These are phyloP conservation scores for baker's yeast (Saccharomyces cerevisiae) DNA, from an alignment of 805 yeast species.

Conservation along the genomic window DNA sequence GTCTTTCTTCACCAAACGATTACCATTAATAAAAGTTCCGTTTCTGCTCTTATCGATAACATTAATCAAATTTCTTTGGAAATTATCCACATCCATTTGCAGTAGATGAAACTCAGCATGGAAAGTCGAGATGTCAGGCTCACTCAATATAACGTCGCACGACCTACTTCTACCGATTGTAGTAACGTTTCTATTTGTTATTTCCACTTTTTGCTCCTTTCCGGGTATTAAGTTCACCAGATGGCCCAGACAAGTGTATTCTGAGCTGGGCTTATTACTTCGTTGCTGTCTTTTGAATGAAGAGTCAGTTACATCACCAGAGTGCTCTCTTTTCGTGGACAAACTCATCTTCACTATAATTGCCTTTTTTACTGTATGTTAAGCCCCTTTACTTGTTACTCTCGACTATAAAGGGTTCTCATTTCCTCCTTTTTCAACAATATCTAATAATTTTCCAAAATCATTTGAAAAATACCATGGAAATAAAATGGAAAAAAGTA, in stretches of 20 bases:
- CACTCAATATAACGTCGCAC: constrained; percentile 48
- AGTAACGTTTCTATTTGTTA: constrained; percentile 30
- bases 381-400: not conserved
- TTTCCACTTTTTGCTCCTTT: constrained; percentile 22
- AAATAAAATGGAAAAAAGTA: not conserved
- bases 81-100: constrained; percentile 30
- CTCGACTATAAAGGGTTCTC: not conserved
- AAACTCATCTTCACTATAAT: not conserved
- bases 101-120: constrained; percentile 50
- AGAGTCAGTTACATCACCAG: constrained; percentile 6
- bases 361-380: not conserved
- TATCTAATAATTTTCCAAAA: not conserved
- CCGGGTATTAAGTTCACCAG: constrained; percentile 29
- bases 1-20: constrained; percentile 39
- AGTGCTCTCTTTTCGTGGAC: constrained; percentile 9
- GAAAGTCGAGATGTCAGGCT: constrained; percentile 54
- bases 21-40: constrained; percentile 61
- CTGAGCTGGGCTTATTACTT: not conserved
- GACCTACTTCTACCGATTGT: constrained; percentile 50
- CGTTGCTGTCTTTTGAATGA: constrained; percentile 15
- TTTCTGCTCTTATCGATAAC: constrained; percentile 51
- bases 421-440: not conserved
- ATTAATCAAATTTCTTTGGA: constrained; percentile 33
- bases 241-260: constrained; percentile 11
- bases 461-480: not conserved